Conservation (phyloP, 441 rosid species). For the Eruca vesicaria region DNA sequence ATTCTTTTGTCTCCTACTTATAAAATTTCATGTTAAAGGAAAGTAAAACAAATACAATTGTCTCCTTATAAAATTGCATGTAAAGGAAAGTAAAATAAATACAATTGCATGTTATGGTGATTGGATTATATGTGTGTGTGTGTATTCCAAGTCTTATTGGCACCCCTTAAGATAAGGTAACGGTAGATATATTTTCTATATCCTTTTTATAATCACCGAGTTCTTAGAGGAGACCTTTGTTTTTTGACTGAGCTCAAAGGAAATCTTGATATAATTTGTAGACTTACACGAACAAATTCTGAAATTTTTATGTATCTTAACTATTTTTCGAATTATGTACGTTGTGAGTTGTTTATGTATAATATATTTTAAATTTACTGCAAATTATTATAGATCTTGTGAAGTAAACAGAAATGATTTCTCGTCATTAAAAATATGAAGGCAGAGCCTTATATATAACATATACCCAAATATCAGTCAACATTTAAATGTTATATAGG, state of each 20-base stretch:
- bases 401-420: background rate
- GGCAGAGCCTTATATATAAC: background rate
- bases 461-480: background rate
- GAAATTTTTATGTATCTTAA: background rate
- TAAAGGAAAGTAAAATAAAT: background rate
- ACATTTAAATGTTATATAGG: background rate
- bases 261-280: background rate
- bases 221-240: no score
- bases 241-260: no score
- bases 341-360: background rate
- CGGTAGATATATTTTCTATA: background rate
- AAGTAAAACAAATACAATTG: background rate
- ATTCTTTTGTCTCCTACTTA: conserved; percentile 5
- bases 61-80: conserved; percentile 14
- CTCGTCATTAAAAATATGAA: background rate
- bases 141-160: background rate
- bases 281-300: background rate
- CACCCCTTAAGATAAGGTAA: background rate
- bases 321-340: background rate
- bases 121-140: background rate
- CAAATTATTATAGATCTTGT: background rate
- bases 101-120: conserved; percentile 3
- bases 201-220: background rate
- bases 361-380: background rate
- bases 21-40: conserved; percentile 2